Base-by-base conservation (phyloP, 495 filamentous ascomycete genomes). In the Aspergillus nidulans region DNA sequence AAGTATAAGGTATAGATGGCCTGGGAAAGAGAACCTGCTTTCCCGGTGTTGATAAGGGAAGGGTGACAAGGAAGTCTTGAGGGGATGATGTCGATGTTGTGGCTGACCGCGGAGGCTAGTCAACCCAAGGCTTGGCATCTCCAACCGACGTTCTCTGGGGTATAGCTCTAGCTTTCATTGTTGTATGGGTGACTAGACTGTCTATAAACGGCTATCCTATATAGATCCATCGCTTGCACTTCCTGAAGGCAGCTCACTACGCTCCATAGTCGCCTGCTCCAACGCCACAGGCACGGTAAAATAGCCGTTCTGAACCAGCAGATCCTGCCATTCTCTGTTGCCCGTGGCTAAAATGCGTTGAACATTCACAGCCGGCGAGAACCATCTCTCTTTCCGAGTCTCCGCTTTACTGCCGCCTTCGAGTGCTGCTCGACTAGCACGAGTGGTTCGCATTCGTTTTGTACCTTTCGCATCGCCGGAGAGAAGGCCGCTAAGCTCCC, bases 301-400 rank as follows among this genome's bases (percentile, higher is more conserved):
- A 53, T 75, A 59, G 6, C 74, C 74, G 32, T 60, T 59, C 45
- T 64, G 66, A 16, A 67, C 61, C 41, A 72, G 67, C 9, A 78
- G 63, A 16, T 78, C 69, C 57, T 76, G 73, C 90, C 90, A 94
- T 6, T 73, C 77, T 38, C 71, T 66, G 6, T 83, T 83, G 0
- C 83, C 89, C 1, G 91, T 92, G 34, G 67, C 72, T 61, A 89
- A 74, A 1, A 95, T 81, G 26, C 79, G 63, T 7, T 74, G 65
- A 7, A 83, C 75, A 57, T 92, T 87, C 10, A 87, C 66, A 5
- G 82, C 76, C 20, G 75, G 75, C n/a, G 81, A 76, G 66, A 96
- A 92, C 83, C 91, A 96, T 47, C 80, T 78, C 66, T 94, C 90
- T 49, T 81, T 82, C 44, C 90, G 80, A 16, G 83, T 89, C 2